These are phyloP conservation scores for Rhizopogon sp. DNA, from an alignment of 768 basidiomycete genomes.

Conservation along the genomic window DNA sequence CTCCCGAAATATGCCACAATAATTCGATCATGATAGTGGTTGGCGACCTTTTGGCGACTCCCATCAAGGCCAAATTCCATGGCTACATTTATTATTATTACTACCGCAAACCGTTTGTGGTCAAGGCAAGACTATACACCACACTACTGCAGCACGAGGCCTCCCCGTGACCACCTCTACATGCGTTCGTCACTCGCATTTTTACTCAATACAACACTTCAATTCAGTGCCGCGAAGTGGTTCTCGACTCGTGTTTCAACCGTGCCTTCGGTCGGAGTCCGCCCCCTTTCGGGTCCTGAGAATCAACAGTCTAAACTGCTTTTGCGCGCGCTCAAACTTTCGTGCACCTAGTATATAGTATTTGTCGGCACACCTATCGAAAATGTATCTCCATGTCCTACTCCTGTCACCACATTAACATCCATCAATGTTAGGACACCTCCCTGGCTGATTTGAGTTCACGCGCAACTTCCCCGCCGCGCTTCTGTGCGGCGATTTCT, in stretches of 20 bases:
- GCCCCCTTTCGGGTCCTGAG: too few species aligned
- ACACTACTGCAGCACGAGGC: neutral
- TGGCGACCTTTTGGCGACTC: neutral
- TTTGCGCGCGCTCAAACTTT: neutral
- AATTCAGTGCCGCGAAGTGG: too few species aligned
- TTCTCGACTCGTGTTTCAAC: too few species aligned
- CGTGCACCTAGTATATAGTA: neutral
- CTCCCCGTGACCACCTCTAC: neutral
- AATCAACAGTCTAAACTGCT: neutral
- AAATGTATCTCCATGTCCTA: too few species aligned
- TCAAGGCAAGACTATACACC: neutral
- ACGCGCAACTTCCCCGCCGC: too few species aligned
- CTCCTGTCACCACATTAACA: too few species aligned
- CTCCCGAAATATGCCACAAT: neutral
- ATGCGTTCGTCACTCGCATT: too few species aligned
- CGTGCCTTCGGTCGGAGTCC: too few species aligned
- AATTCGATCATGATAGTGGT: neutral
- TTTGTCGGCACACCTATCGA: too few species aligned
- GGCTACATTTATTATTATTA: neutral
- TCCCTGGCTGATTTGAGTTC: too few species aligned
- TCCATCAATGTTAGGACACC: too few species aligned
- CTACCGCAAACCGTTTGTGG: neutral
- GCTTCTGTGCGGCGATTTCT: conserved; percentile 1
- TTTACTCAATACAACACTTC: too few species aligned
- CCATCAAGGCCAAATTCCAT: neutral